Conservation (phyloP, 805 yeast genomes). For the Barnettozyma californica region DNA sequence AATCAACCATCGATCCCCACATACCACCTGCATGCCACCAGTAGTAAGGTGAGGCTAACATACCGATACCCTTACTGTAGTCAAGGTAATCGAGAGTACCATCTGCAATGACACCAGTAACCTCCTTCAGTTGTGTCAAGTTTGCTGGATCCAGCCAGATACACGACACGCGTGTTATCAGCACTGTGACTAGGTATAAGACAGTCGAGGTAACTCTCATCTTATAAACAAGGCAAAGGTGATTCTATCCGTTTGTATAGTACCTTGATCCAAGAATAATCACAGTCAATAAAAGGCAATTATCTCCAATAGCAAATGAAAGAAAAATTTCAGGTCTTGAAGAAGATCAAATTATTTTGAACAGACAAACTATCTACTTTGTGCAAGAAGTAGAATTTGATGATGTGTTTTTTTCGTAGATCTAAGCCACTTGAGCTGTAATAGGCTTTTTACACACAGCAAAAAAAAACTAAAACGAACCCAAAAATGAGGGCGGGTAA, state of each 20-base stretch:
- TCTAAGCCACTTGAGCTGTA: background rate
- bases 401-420: background rate
- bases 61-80: conserved; percentile 71
- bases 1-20: conserved; percentile 59
- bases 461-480: background rate
- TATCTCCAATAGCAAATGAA: background rate
- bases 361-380: background rate
- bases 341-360: background rate
- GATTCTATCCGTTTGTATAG: background rate
- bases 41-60: conserved; percentile 70
- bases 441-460: background rate
- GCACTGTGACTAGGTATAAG: background rate
- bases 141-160: conserved; percentile 27
- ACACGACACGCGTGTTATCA: conserved; percentile 9
- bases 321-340: background rate
- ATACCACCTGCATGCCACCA: conserved; percentile 97
- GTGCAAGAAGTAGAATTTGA: background rate
- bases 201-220: conserved; percentile 5
- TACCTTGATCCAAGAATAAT: background rate
- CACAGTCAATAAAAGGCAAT: background rate
- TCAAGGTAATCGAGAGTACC: conserved; percentile 74
- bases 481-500: too few species aligned
- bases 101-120: conserved; percentile 49
- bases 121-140: conserved; percentile 33
- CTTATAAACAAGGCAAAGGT: background rate